Evolutionary conservation across 805 yeast genomes (phyloP).

Genomic region (Metschnikowia vanudenii): DNA sequence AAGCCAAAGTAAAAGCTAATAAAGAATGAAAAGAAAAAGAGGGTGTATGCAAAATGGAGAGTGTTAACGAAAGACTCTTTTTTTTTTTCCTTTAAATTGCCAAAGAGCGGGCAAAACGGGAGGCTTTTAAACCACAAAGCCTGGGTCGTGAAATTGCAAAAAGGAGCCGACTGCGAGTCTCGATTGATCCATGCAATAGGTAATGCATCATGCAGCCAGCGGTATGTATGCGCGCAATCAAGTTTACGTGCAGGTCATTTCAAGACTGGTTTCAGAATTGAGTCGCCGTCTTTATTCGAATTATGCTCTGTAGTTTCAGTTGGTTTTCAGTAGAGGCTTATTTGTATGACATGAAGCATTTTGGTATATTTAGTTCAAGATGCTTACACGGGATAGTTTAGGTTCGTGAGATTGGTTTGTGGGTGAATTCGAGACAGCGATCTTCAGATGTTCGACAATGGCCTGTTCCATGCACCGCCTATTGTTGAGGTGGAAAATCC

Average conservation of each 20-base stretch:
- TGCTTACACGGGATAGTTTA: no score
- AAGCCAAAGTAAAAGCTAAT: not conserved
- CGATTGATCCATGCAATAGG: not conserved
- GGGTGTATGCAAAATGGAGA: not conserved
- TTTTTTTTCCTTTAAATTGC: not conserved
- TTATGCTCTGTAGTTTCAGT: no score
- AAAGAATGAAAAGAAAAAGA: not conserved
- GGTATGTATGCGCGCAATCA: not conserved
- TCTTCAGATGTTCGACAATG: no score
- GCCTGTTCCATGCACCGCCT: no score
- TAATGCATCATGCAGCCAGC: not conserved
- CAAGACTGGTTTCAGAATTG: not conserved
- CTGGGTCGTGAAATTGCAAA: constrained; percentile 8
- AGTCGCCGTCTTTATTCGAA: not conserved
- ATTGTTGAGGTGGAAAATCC: no score
- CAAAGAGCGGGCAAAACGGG: not conserved
- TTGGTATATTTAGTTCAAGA: no score
- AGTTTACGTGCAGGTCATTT: not conserved
- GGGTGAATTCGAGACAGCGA: no score
- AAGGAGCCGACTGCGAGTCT: constrained; percentile 1
- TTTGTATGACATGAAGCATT: no score
- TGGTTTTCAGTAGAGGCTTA: no score
- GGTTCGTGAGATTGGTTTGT: no score
- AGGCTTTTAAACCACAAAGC: constrained; percentile 4
- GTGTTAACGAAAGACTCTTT: no score